These are phyloP conservation scores for Psidium guajava DNA, from an alignment of 345 rosid genomes.

Conservation along the genomic window DNA sequence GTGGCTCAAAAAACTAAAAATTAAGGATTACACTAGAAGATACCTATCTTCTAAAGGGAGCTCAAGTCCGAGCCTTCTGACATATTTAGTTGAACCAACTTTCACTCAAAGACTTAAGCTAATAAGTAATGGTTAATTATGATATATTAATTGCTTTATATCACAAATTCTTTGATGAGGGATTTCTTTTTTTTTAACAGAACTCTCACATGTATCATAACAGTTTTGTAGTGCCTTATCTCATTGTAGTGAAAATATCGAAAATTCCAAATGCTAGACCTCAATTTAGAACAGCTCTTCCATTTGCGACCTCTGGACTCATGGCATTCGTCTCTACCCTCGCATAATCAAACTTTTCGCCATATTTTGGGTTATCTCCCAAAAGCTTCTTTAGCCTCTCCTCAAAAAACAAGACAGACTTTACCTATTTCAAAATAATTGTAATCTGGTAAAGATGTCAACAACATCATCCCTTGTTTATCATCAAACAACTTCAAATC, in stretches of 20 bases:
- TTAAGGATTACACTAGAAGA: no score
- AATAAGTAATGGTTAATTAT: no score
- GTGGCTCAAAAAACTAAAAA: no score
- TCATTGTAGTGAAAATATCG: neutral
- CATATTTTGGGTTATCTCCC: neutral
- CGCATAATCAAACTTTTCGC: neutral
- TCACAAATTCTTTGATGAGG: no score
- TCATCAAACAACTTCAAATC: fast-evolving
- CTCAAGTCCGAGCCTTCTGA: no score
- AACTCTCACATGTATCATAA: no score
- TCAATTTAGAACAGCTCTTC: neutral
- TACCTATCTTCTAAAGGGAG: no score
- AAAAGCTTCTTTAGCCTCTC: neutral
- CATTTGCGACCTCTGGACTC: neutral
- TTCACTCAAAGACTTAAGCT: no score
- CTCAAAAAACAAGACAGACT: neutral
- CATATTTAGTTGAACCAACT: no score
- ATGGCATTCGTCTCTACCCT: fast-evolving
- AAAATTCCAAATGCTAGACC: neutral
- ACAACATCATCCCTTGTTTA: neutral
- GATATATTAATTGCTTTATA: no score
- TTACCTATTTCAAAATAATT: neutral
- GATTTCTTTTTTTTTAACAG: no score
- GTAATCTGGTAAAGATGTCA: neutral
- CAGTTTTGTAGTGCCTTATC: neutral